Conservation (phyloP, 805 yeast genomes). For the Yarrowia divulgata region DNA sequence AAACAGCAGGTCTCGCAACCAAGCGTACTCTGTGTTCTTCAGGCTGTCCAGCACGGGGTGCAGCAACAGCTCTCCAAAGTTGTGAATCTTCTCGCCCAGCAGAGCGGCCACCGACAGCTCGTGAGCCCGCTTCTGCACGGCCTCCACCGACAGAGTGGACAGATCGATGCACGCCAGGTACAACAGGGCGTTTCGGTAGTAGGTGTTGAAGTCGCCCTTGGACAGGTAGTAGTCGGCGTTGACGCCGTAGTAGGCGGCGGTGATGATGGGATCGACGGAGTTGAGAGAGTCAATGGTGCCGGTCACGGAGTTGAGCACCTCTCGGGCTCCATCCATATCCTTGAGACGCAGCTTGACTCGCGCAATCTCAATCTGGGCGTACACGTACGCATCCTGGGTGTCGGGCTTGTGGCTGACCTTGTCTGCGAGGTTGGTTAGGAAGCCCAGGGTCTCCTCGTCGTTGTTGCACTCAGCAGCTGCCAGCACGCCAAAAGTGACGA, state of each 20-base stretch:
- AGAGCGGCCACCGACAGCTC: constrained; percentile 87
- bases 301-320: constrained; percentile 67
- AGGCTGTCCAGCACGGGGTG: constrained; percentile 78
- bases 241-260: constrained; percentile 83
- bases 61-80: constrained; percentile 92
- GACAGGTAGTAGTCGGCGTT: constrained; percentile 77
- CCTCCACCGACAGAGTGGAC: constrained; percentile 52
- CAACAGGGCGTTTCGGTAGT: constrained; percentile 80
- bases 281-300: constrained; percentile 64
- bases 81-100: constrained; percentile 89
- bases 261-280: constrained; percentile 66
- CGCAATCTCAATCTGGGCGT: constrained; percentile 75
- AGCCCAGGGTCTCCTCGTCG: constrained; percentile 59
- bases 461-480: constrained; percentile 57
- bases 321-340: constrained; percentile 66
- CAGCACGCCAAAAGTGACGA: constrained; percentile 73
- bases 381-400: constrained; percentile 59
- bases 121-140: constrained; percentile 63
- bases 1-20: constrained; percentile 76
- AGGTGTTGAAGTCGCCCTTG: constrained; percentile 78
- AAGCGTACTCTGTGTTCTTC: constrained; percentile 59
- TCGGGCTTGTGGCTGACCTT: constrained; percentile 55
- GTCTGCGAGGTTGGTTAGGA: constrained; percentile 55
- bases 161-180: constrained; percentile 77
- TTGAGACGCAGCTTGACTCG: constrained; percentile 67